Conservation (phyloP, 2,329 filamentous ascomycete species). For the Endothia cerciana region DNA sequence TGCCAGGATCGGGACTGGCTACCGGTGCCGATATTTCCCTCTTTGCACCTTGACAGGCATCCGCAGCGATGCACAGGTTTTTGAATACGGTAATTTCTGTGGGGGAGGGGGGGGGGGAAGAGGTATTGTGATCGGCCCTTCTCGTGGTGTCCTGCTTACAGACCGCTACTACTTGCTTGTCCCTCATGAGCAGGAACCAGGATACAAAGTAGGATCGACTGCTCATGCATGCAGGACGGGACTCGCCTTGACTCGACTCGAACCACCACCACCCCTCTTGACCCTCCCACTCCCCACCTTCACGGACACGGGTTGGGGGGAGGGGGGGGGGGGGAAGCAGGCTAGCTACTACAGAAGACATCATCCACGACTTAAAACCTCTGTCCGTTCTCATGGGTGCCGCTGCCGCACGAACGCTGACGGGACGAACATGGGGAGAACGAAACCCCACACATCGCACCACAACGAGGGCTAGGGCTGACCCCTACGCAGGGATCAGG, state of each 20-base stretch:
- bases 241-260: not conserved
- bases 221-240: not conserved
- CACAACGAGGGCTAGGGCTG: conserved; percentile 2
- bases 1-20: not conserved
- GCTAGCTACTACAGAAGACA: no score
- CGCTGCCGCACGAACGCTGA: no score
- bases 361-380: not conserved
- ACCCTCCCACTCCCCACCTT: not conserved
- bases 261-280: not conserved
- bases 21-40: not conserved
- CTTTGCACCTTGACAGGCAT: not conserved
- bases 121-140: not conserved
- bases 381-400: not conserved
- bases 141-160: not conserved
- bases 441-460: not conserved
- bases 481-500: not conserved
- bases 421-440: not conserved
- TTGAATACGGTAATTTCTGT: not conserved
- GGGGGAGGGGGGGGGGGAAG: no score
- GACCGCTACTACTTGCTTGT: conserved; percentile 7
- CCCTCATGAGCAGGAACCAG: not conserved
- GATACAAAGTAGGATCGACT: not conserved
- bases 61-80: no score
- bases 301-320: no score
- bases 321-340: no score